A percentile compares a stretch with the other conserved stretches of the same genome.
These are phyloP conservation scores for Macrophomina phaseolina DNA, from an alignment of 2,329 filamentous ascomycete genomes.

Conservation along the genomic window DNA sequence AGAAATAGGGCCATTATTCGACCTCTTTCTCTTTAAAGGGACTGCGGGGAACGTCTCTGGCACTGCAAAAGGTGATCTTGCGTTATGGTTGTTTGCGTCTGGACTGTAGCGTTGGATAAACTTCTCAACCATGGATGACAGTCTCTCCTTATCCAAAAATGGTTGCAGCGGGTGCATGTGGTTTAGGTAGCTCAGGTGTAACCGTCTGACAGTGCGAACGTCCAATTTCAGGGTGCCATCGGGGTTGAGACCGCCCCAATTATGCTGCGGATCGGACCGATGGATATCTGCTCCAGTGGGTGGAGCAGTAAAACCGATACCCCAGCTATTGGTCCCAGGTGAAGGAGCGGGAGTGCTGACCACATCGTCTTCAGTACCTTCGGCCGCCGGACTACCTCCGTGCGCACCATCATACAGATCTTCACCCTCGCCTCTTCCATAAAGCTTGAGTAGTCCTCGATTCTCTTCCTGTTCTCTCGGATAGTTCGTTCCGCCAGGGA, in stretches of 20 bases:
- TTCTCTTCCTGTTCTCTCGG: constrained; percentile 77
- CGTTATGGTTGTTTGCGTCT: constrained; percentile 31
- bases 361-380: constrained; percentile 43
- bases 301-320: constrained; percentile 48
- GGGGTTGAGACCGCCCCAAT: constrained; percentile 57
- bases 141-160: constrained; percentile 61
- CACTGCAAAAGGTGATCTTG: constrained; percentile 34
- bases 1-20: constrained; percentile 32
- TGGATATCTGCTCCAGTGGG: constrained; percentile 38
- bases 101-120: constrained; percentile 44
- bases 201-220: constrained; percentile 53
- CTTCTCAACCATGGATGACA: constrained; percentile 61
- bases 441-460: constrained; percentile 75
- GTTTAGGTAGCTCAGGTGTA: constrained; percentile 62
- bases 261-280: constrained; percentile 39
- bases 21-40: constrained; percentile 44
- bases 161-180: constrained; percentile 70
- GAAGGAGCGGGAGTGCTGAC: constrained; percentile 42
- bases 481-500: constrained; percentile 56
- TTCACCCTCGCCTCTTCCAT: constrained; percentile 78
- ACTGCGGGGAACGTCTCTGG: constrained; percentile 33
- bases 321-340: constrained; percentile 55
- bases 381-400: constrained; percentile 45
- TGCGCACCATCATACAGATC: constrained; percentile 60
- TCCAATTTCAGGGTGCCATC: constrained; percentile 62